Conservation (phyloP, 805 yeast species). For the Candida insectalens region DNA sequence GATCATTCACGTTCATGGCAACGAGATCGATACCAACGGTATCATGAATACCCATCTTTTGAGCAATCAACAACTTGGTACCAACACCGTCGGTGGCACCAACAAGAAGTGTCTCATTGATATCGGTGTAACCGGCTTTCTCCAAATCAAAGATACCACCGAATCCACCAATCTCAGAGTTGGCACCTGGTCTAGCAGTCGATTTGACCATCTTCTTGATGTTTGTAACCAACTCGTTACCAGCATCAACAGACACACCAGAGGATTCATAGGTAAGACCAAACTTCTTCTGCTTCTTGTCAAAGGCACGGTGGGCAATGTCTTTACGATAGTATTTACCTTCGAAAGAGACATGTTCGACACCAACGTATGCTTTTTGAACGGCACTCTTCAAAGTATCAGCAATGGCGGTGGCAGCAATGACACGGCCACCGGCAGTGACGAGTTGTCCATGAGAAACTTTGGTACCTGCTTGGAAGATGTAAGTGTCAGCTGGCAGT, state of each 20-base stretch:
- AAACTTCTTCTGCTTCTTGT: conserved; percentile 4
- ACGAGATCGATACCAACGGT: conserved; percentile 99
- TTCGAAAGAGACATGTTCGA: conserved; percentile 59
- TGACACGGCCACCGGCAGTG: conserved; percentile 94
- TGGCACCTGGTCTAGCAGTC: conserved; percentile 93
- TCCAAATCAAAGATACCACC: conserved; percentile 93
- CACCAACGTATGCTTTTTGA: conserved; percentile 77
- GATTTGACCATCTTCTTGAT: conserved; percentile 87
- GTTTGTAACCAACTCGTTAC: conserved; percentile 80
- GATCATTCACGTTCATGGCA: conserved; percentile 97
- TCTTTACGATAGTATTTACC: conserved; percentile 82
- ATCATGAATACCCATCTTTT: conserved; percentile 75
- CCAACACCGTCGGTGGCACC: conserved; percentile 99
- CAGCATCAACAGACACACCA: conserved; percentile 96
- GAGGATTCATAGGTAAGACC: conserved; percentile 82
- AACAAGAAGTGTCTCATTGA: conserved; percentile 72
- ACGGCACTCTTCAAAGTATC: conserved; percentile 71
- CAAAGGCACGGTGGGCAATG: conserved; percentile 92
- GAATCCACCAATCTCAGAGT: conserved; percentile 96
- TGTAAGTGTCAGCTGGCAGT: conserved; percentile 49
- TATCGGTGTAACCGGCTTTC: conserved; percentile 72
- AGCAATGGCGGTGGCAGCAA: conserved; percentile 87
- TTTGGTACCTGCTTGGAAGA: conserved; percentile 97
- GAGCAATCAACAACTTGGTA: conserved; percentile 92
- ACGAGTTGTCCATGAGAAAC: conserved; percentile 47